Conservation (phyloP, 805 yeast species). For the Yamadazyma olivae region DNA sequence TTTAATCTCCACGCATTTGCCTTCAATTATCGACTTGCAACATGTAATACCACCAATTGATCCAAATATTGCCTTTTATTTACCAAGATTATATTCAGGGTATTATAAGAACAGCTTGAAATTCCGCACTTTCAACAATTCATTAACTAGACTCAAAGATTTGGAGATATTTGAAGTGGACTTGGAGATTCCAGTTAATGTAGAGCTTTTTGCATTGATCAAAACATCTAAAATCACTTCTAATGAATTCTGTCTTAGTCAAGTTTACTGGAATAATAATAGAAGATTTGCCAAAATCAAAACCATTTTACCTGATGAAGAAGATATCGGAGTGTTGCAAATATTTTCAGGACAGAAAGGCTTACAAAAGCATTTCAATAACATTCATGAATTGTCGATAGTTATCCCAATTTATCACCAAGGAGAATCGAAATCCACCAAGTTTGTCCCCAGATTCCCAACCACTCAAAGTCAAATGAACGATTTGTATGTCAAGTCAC, state of each 20-base stretch:
- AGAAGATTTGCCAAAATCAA: constrained; percentile 73
- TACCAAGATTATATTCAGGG: constrained; percentile 87
- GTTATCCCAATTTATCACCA: constrained; percentile 73
- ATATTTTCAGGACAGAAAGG: constrained; percentile 71
- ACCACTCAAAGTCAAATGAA: constrained; percentile 64
- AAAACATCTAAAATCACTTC: constrained; percentile 50
- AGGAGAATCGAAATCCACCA: constrained; percentile 60
- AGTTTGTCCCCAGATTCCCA: constrained; percentile 71
- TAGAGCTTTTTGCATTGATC: constrained; percentile 62
- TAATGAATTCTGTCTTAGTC: constrained; percentile 65
- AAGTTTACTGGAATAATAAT: constrained; percentile 64
- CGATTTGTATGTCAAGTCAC: constrained; percentile 81
- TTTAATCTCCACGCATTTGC: constrained; percentile 82
- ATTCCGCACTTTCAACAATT: constrained; percentile 68
- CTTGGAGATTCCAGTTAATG: constrained; percentile 62
- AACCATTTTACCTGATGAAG: constrained; percentile 72
- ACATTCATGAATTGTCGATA: constrained; percentile 66
- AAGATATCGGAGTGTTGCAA: constrained; percentile 66
- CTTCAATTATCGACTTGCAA: constrained; percentile 74
- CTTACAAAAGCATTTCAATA: constrained; percentile 51
- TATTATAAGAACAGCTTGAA: constrained; percentile 59
- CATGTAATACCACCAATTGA: constrained; percentile 85
- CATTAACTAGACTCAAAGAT: constrained; percentile 69
- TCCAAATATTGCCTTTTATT: constrained; percentile 67
- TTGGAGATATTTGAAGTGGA: constrained; percentile 79